Evolutionary conservation across 805 yeast species (phyloP), one percentile per base, ranked within the genome.

Genomic region (Maudiozyma serrabonitensis): DNA sequence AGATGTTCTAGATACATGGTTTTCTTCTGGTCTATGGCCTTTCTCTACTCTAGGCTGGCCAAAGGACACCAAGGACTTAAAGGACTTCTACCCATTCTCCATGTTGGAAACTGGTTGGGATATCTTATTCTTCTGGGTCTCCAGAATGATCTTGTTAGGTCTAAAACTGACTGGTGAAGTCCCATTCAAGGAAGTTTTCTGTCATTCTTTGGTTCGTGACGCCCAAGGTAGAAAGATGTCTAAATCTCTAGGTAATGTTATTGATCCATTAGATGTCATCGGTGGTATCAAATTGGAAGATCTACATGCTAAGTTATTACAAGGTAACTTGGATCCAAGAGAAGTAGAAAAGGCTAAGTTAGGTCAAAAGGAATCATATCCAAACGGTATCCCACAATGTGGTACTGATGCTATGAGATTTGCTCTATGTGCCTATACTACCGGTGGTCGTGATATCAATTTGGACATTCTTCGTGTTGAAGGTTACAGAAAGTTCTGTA

Each of bases 221-320:
- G 95, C 99, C 48, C 98, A 93, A 71, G 99, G 99, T 57, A 84
- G 99, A 69, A 93, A 93, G 73, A 90, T 93, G 99, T 91, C 98
- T 54, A 91, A 91, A 73, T 88, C 97, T 49, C 75, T 91, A 58
- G 99, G 99, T 71, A 93, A 93, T 61, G 99, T 93, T 56, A 72
- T 93, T 61, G 98, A 93, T 72, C 99, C 99, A 55, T 75, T 84
- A 54, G 98, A 93, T 68, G 98, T 93, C 49, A 90, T 95, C 56
- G 62, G 75, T 49, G 99, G 99, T 76, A 87, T 87, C 52, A 72
- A 88, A 15, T 75, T 93, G 60, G 81, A 86, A 58, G 79, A 75
- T 15, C 76, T 93, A 63, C 95, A 89, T 68, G 82, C 81, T 51
- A 84, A 88, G 70, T 76, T 93, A 60, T 68, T 69, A 54, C 65